Evolutionary conservation across 352 stramenopile species (phyloP).

Genomic region (Pythium biforme): DNA sequence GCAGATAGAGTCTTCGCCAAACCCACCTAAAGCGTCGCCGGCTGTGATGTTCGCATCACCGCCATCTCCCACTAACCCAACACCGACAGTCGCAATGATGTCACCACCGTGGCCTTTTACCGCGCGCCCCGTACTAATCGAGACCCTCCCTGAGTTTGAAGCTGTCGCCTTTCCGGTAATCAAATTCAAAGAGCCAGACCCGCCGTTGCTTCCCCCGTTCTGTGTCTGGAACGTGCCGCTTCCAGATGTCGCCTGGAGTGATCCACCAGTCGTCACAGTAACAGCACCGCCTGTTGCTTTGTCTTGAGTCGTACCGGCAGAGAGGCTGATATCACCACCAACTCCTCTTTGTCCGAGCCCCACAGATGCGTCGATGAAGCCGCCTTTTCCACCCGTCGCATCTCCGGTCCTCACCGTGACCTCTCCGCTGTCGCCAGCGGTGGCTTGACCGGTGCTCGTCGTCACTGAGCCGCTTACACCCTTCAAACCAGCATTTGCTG

Average conservation of each 20-base stretch:
- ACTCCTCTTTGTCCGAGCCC: slow-evolving; percentile 49
- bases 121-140: slow-evolving; percentile 34
- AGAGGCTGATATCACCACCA: slow-evolving; percentile 59
- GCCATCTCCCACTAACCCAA: slow-evolving; percentile 35
- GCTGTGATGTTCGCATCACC: slow-evolving; percentile 64
- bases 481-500: slow-evolving; percentile 54
- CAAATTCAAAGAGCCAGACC: slow-evolving; percentile 49
- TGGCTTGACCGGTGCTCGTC: slow-evolving; percentile 60
- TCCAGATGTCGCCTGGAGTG: slow-evolving; percentile 54
- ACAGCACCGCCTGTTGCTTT: slow-evolving; percentile 55
- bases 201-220: slow-evolving; percentile 46
- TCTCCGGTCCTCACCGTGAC: slow-evolving; percentile 55
- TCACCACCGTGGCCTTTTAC: slow-evolving; percentile 48
- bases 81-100: slow-evolving; percentile 33
- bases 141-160: slow-evolving; percentile 35
- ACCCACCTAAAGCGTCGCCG: slow-evolving; percentile 60
- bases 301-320: slow-evolving; percentile 66
- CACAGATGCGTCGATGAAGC: slow-evolving; percentile 53
- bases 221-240: slow-evolving; percentile 56
- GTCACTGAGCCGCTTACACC: slow-evolving; percentile 49
- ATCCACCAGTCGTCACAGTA: slow-evolving; percentile 54
- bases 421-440: slow-evolving; percentile 58
- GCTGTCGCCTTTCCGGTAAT: slow-evolving; percentile 35
- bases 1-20: not conserved
- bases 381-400: slow-evolving; percentile 52